Evolutionary conservation across 345 rosid species (phyloP).

Genomic region (Citrus trifoliata): DNA sequence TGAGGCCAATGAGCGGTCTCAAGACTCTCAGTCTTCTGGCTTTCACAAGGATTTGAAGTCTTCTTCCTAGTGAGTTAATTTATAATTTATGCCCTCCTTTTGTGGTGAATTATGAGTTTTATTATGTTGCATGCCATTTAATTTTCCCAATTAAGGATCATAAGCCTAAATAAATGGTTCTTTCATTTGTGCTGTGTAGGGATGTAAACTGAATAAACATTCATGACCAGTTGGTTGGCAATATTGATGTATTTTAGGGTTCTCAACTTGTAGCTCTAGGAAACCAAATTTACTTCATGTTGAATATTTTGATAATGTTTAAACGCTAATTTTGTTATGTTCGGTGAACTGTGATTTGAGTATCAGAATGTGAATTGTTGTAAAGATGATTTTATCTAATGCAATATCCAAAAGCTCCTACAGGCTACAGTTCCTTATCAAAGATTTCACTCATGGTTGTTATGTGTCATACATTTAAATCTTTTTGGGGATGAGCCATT

Average conservation of each 20-base stretch:
- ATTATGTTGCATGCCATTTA: not conserved
- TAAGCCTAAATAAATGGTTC: not conserved
- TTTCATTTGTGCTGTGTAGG: not conserved
- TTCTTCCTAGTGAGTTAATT: slow-evolving; percentile 78
- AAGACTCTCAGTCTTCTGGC: slow-evolving; percentile 24
- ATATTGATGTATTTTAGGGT: slow-evolving; percentile 9
- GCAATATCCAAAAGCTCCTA: not conserved
- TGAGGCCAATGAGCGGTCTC: slow-evolving; percentile 34
- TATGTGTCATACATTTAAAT: not conserved
- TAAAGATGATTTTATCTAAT: not conserved
- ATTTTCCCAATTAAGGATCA: not conserved
- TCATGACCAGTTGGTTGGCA: slow-evolving; percentile 9
- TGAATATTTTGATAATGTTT: slow-evolving; percentile 3
- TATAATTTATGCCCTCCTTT: not conserved
- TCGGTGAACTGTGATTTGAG: not conserved
- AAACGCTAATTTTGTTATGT: not conserved
- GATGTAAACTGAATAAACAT: slow-evolving; percentile 7
- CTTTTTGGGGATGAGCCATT: not conserved
- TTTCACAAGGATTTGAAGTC: slow-evolving; percentile 73
- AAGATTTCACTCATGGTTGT: not conserved
- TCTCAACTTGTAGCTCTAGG: slow-evolving; percentile 1
- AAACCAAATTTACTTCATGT: not conserved
- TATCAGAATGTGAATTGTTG: not conserved
- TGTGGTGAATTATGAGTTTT: not conserved
- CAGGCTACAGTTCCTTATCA: not conserved